Evolutionary conservation across 148 eudicot genomes (phyloP).

Genomic region (Rhododendron henanense): DNA sequence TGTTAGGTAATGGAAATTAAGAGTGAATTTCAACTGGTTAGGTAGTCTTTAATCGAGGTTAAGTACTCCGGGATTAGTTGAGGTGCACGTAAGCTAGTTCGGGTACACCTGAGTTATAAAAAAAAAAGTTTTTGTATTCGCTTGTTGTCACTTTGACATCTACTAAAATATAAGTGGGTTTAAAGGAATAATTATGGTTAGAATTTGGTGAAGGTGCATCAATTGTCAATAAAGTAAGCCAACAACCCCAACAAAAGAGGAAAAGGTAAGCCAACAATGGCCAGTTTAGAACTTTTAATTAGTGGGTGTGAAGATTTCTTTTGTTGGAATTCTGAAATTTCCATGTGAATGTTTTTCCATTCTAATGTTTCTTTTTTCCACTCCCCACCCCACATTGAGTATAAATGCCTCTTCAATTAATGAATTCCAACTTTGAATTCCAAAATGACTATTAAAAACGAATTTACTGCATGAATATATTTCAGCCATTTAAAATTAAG

Average conservation of each 20-base stretch:
- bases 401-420: no score
- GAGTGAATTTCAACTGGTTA: slow-evolving; percentile 7
- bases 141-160: background rate
- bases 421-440: background rate
- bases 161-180: slow-evolving; percentile 8
- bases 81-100: background rate
- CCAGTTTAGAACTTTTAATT: background rate
- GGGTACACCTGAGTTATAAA: background rate
- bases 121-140: background rate
- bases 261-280: background rate
- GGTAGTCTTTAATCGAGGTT: slow-evolving; percentile 3
- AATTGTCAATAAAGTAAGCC: slow-evolving; percentile 15
- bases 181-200: slow-evolving; percentile 12
- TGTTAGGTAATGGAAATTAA: background rate
- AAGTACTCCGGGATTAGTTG: background rate
- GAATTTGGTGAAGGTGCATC: background rate
- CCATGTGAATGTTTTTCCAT: slow-evolving; percentile 2
- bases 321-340: background rate
- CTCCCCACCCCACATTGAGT: no score
- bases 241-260: background rate
- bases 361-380: background rate
- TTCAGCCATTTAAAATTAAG: no score
- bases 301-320: background rate
- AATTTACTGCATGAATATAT: no score
- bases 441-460: no score